These are phyloP conservation scores for Kodamaea kaohsiungensis DNA, from an alignment of 805 yeast genomes.

Conservation along the genomic window DNA sequence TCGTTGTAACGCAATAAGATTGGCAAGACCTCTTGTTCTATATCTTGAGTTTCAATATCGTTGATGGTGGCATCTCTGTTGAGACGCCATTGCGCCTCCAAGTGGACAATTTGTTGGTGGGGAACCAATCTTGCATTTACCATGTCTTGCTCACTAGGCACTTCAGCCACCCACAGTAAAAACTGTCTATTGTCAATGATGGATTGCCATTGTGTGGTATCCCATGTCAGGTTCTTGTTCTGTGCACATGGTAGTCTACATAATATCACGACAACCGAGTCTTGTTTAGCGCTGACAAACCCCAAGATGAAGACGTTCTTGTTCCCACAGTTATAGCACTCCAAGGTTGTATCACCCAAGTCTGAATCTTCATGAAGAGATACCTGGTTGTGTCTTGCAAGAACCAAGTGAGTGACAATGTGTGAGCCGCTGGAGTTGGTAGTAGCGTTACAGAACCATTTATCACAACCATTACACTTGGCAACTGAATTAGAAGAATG, in stretches of 20 bases:
- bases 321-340: constrained; percentile 89
- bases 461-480: constrained; percentile 72
- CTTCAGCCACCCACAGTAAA: constrained; percentile 77
- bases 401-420: constrained; percentile 80
- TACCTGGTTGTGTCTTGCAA: constrained; percentile 74
- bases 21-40: constrained; percentile 64
- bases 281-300: constrained; percentile 82
- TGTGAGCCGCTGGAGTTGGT: constrained; percentile 65
- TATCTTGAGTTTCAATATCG: constrained; percentile 56
- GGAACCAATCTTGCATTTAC: constrained; percentile 57
- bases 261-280: constrained; percentile 80
- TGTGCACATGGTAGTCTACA: constrained; percentile 91
- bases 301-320: constrained; percentile 80
- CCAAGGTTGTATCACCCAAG: constrained; percentile 82
- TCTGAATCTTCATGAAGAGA: constrained; percentile 78
- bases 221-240: constrained; percentile 77
- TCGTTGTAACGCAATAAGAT: constrained; percentile 75
- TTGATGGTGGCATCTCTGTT: constrained; percentile 70
- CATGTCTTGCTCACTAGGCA: constrained; percentile 65
- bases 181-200: constrained; percentile 78
- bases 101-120: constrained; percentile 62
- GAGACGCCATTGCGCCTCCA: constrained; percentile 82
- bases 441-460: constrained; percentile 89
- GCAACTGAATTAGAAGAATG: constrained; percentile 64
- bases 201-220: constrained; percentile 83